A percentile compares a stretch with the other conserved stretches of the same genome.
phyloP scores from a whole-genome alignment of 495 filamentous ascomycete species.

The Neurospora pannonica region DNA sequence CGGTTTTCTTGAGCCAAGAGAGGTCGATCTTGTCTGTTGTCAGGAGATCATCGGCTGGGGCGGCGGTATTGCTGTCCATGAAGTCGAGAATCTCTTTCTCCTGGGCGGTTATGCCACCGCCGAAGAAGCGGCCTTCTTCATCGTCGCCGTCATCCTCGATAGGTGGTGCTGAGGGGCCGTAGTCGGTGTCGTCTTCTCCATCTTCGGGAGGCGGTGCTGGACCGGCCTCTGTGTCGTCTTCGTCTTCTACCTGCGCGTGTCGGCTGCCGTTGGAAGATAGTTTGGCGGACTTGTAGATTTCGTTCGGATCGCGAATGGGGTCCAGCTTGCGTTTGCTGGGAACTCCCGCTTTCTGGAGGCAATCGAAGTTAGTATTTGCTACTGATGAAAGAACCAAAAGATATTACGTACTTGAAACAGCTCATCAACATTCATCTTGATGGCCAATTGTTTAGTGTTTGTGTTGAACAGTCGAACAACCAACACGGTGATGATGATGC shows the following conservation, averaged over 20 bases:
- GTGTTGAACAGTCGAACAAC: not conserved
- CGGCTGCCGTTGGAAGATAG: slow-evolving; percentile 43
- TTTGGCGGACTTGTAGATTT: slow-evolving; percentile 84
- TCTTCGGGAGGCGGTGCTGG: slow-evolving; percentile 39
- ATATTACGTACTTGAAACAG: slow-evolving; percentile 62
- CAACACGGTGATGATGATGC: not conserved
- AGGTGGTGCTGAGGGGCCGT: slow-evolving; percentile 62
- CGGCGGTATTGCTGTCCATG: slow-evolving; percentile 53
- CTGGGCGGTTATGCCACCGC: slow-evolving; percentile 72
- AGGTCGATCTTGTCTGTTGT: slow-evolving; percentile 68
- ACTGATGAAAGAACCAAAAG: not conserved
- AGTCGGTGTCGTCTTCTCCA: slow-evolving; percentile 43
- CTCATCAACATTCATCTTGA: slow-evolving; percentile 71
- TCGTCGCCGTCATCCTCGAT: slow-evolving; percentile 62
- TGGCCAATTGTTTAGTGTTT: slow-evolving; percentile 7
- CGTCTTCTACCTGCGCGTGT: slow-evolving; percentile 31
- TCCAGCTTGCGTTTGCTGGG: slow-evolving; percentile 70
- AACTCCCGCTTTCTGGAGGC: slow-evolving; percentile 40
- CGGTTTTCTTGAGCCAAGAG: slow-evolving; percentile 73
- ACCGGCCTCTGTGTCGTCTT: slow-evolving; percentile 49
- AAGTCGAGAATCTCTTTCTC: slow-evolving; percentile 85
- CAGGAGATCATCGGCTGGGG: slow-evolving; percentile 25
- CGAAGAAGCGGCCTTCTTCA: slow-evolving; percentile 91
- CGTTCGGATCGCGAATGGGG: slow-evolving; percentile 56
- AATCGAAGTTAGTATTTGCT: not conserved